Percentiles rank a stretch among this genome's conserved stretches.
Conservation (phyloP, 202 grass and related monocot genomes). For the Eragrostis tef region DNA sequence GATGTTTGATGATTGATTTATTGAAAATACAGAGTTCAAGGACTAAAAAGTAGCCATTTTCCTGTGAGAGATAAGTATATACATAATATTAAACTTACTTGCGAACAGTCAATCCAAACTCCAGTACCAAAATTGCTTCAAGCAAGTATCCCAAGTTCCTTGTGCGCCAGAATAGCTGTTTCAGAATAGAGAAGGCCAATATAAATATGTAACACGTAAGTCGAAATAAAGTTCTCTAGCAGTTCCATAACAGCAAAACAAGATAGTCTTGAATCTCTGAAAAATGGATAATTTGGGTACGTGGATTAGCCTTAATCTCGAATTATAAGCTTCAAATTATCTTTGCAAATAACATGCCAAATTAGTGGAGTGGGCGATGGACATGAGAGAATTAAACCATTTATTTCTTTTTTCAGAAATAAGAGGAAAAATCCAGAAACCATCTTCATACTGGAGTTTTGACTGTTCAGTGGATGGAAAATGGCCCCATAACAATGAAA, state of each 20-base stretch:
- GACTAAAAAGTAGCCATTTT: conserved; percentile 13
- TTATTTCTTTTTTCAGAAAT: background rate
- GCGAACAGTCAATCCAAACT: conserved; percentile 82
- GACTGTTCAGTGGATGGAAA: background rate
- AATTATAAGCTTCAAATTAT: conserved; percentile 14
- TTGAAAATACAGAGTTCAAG: conserved; percentile 17
- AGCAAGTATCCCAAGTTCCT: conserved; percentile 82
- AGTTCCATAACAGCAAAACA: conserved; percentile 8
- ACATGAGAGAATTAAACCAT: background rate
- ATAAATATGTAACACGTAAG: conserved; percentile 38
- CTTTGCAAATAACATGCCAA: background rate
- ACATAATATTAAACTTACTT: conserved; percentile 58
- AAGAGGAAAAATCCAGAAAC: background rate
- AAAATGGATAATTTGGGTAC: background rate
- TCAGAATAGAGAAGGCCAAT: conserved; percentile 32
- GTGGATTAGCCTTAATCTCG: background rate
- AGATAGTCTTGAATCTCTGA: background rate
- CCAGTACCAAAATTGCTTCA: conserved; percentile 91
- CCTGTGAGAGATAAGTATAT: conserved; percentile 13
- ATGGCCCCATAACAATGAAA: background rate
- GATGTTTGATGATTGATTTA: conserved; percentile 20
- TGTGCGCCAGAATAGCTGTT: conserved; percentile 96
- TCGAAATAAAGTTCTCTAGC: background rate
- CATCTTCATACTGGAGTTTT: background rate
- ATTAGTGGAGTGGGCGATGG: background rate